Conservation (phyloP, 83 land plant species). For the Diphasiastrum complanatum region DNA sequence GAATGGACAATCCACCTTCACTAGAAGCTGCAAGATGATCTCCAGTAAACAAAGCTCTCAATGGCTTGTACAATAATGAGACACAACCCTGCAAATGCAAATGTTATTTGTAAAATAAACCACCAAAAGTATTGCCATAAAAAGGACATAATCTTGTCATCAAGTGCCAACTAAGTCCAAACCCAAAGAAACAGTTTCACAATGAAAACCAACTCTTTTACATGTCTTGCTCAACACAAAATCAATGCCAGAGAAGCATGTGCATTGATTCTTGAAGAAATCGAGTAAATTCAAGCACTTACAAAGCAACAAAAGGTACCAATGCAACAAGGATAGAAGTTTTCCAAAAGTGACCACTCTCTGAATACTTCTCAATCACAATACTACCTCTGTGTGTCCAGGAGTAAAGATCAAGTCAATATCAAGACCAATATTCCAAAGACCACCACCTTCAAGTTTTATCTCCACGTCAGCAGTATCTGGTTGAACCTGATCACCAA, state of each 20-base stretch:
- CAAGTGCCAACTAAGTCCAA: background rate
- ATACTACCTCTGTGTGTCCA: slow-evolving; percentile 27
- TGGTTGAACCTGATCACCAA: slow-evolving; percentile 22
- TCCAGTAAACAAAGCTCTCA: slow-evolving; percentile 19
- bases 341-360: background rate
- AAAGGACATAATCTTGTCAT: too few species aligned
- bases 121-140: background rate
- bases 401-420: slow-evolving; percentile 28
- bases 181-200: too few species aligned
- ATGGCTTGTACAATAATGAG: slow-evolving; percentile 22
- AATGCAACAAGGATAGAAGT: background rate
- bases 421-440: slow-evolving; percentile 32
- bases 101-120: background rate
- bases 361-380: background rate
- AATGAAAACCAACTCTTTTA: too few species aligned
- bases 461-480: slow-evolving; percentile 24
- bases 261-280: too few species aligned
- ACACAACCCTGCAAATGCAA: slow-evolving; percentile 21
- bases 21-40: slow-evolving; percentile 17
- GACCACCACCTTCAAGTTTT: slow-evolving; percentile 25
- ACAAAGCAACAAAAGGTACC: background rate
- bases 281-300: background rate
- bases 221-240: too few species aligned
- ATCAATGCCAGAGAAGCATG: too few species aligned
- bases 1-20: background rate